Evolutionary conservation across 1,284 basidiomycete species (phyloP).

Genomic region (Vanrija sp.): DNA sequence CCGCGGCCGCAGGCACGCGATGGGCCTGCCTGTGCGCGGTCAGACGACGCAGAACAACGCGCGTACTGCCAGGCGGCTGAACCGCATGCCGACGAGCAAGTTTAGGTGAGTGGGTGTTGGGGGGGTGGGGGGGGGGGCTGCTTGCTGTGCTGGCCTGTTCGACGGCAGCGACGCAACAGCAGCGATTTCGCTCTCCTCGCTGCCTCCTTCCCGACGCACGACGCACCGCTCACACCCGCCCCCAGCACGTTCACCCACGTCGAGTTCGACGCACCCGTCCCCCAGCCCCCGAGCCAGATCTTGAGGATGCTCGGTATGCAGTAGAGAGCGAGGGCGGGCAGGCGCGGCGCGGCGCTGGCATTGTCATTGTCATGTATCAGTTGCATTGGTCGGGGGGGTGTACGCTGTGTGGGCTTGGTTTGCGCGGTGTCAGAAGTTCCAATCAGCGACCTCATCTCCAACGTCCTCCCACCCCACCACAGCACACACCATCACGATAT

Average conservation of each 20-base stretch:
- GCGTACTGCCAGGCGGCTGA: slow-evolving; percentile 53
- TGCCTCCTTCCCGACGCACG: too few species aligned
- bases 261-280: slow-evolving; percentile 6
- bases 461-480: too few species aligned
- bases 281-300: slow-evolving; percentile 16
- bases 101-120: slow-evolving; percentile 21
- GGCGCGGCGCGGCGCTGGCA: background rate
- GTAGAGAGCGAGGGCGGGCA: slow-evolving; percentile 1
- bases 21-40: slow-evolving; percentile 55
- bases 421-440: too few species aligned
- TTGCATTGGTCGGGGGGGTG: too few species aligned
- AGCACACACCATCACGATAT: too few species aligned
- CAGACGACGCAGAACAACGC: slow-evolving; percentile 56
- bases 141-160: background rate
- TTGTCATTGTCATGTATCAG: background rate
- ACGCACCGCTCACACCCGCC: background rate
- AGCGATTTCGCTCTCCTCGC: too few species aligned
- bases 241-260: background rate
- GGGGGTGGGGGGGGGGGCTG: background rate
- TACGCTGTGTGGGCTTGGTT: too few species aligned
- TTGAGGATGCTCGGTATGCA: slow-evolving; percentile 17
- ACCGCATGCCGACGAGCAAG: slow-evolving; percentile 42
- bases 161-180: background rate
- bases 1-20: slow-evolving; percentile 53
- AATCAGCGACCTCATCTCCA: too few species aligned